phyloP scores from a whole-genome alignment of 805 yeast genomes.

The Saccharomycopsis sp. region DNA sequence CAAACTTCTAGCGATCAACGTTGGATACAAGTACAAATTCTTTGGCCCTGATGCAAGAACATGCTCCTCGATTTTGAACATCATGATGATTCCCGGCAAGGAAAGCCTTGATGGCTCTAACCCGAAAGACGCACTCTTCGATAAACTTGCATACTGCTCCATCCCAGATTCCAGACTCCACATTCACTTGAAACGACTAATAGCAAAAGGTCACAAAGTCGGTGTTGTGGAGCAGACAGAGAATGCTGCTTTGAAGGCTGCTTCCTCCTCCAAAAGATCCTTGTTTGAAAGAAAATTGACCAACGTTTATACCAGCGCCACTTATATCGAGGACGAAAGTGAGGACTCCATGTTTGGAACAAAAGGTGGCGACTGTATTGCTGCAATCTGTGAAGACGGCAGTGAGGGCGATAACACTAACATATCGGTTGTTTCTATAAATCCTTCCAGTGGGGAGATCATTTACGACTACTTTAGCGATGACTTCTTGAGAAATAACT shows the following conservation, averaged over 20 bases:
- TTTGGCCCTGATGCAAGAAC: constrained; percentile 75
- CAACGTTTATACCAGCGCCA: constrained; percentile 71
- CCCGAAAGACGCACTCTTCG: constrained; percentile 40
- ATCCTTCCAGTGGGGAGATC: constrained; percentile 69
- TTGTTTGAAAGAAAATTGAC: constrained; percentile 64
- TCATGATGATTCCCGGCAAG: constrained; percentile 67
- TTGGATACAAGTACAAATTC: constrained; percentile 85
- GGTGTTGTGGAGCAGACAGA: constrained; percentile 85
- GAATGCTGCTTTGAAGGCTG: constrained; percentile 62
- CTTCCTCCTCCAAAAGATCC: constrained; percentile 39
- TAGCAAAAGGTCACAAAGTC: constrained; percentile 66
- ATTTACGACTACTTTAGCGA: constrained; percentile 66
- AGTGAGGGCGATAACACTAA: constrained; percentile 18
- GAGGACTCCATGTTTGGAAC: constrained; percentile 23
- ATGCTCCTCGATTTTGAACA: constrained; percentile 58
- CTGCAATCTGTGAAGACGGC: constrained; percentile 35
- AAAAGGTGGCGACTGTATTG: constrained; percentile 35
- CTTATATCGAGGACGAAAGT: constrained; percentile 49
- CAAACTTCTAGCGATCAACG: constrained; percentile 71
- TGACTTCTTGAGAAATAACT: constrained; percentile 41
- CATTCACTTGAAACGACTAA: constrained; percentile 63
- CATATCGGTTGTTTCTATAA: constrained; percentile 50
- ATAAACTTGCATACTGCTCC: constrained; percentile 71
- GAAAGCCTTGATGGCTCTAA: constrained; percentile 41
- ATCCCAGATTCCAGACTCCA: constrained; percentile 74